phyloP scores from a whole-genome alignment of 305 asterid genomes.

The Fraxinus baroniana region DNA sequence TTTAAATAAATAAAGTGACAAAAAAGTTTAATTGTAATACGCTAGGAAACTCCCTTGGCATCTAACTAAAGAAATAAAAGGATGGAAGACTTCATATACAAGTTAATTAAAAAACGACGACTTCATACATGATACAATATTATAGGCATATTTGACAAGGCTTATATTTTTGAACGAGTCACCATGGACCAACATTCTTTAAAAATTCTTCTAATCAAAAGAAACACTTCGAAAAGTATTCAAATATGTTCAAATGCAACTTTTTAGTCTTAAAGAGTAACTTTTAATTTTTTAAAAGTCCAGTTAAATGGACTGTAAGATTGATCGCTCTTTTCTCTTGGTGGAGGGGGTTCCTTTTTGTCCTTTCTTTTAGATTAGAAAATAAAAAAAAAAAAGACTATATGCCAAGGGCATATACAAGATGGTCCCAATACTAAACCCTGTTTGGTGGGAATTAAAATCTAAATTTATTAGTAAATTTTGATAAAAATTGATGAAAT shows the following conservation, averaged over 20 bases:
- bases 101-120: neutral
- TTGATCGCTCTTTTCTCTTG: neutral
- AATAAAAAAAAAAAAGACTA: neutral
- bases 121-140: neutral
- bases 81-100: neutral
- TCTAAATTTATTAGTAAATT: no score
- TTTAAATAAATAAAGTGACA: neutral
- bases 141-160: neutral
- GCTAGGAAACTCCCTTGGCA: neutral
- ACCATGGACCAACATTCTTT: no score
- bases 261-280: no score
- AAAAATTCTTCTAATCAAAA: neutral
- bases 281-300: neutral
- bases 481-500: no score
- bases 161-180: no score
- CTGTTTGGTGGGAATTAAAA: no score
- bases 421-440: neutral
- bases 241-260: neutral
- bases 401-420: neutral
- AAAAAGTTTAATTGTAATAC: neutral
- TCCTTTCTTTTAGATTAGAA: neutral
- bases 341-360: neutral
- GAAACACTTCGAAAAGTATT: no score
- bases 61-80: neutral
- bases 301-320: neutral